These are phyloP conservation scores for Plectosphaerella cucumerina DNA, from an alignment of 2,329 filamentous ascomycete genomes.

Conservation along the genomic window DNA sequence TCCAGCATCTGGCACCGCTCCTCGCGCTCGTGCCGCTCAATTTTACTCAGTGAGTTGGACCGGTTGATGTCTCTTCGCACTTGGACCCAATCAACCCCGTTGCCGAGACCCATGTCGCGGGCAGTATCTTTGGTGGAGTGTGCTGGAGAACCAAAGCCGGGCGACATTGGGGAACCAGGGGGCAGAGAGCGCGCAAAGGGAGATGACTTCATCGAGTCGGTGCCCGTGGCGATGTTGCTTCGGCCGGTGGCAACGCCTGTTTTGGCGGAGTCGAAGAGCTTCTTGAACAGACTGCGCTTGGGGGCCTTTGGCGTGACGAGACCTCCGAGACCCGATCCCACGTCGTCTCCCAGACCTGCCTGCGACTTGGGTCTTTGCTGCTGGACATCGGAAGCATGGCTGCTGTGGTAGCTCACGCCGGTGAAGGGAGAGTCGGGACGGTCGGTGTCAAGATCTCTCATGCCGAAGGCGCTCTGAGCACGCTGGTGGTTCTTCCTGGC, in stretches of 20 bases:
- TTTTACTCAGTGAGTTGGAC: conserved; percentile 86
- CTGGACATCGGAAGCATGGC: conserved; percentile 65
- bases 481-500: conserved; percentile 67
- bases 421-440: conserved; percentile 64
- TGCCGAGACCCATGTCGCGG: conserved; percentile 65
- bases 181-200: conserved; percentile 36
- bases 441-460: conserved; percentile 44
- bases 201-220: conserved; percentile 36
- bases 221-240: conserved; percentile 71
- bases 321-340: conserved; percentile 69
- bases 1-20: conserved; percentile 96
- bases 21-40: conserved; percentile 77
- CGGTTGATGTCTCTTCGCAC: conserved; percentile 93
- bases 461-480: conserved; percentile 62
- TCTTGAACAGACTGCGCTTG: conserved; percentile 90
- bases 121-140: conserved; percentile 46
- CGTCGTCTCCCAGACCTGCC: conserved; percentile 59
- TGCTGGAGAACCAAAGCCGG: conserved; percentile 17
- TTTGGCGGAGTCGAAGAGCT: conserved; percentile 90
- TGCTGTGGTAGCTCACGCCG: conserved; percentile 86
- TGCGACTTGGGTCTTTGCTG: conserved; percentile 55
- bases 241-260: conserved; percentile 87
- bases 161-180: conserved; percentile 43
- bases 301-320: conserved; percentile 72
- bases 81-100: conserved; percentile 86